phyloP scores from a whole-genome alignment of 495 filamentous ascomycete species.

The Xylaria castorea region DNA sequence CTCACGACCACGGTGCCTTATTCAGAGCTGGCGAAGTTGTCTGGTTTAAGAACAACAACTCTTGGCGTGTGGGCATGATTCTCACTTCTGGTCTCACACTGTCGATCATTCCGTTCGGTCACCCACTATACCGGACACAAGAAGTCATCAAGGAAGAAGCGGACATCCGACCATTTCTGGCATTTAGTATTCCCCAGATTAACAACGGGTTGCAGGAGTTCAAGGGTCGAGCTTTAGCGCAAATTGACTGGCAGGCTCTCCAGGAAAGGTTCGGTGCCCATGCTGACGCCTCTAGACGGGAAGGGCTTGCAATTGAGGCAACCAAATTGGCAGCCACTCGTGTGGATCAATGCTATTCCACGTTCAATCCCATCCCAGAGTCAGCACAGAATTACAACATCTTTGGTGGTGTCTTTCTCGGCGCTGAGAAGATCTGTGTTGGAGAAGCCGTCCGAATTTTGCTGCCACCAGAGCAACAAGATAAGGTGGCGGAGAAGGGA shows the following conservation, averaged over 20 bases:
- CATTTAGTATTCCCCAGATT: constrained; percentile 50
- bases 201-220: constrained; percentile 22
- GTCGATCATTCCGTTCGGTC: constrained; percentile 33
- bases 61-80: constrained; percentile 51
- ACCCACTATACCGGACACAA: constrained; percentile 26
- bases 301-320: constrained; percentile 49
- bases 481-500: constrained; percentile 6
- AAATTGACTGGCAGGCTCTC: constrained; percentile 24
- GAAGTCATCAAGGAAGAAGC: constrained; percentile 38
- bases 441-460: constrained; percentile 48
- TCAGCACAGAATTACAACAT: constrained; percentile 25
- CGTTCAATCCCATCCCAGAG: constrained; percentile 41
- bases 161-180: constrained; percentile 55
- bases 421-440: constrained; percentile 51
- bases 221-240: constrained; percentile 20
- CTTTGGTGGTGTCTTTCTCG: constrained; percentile 50
- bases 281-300: constrained; percentile 27
- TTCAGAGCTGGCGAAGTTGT: constrained; percentile 53
- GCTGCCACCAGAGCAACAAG: constrained; percentile 17
- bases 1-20: constrained; percentile 31
- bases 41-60: constrained; percentile 47
- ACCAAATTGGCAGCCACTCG: constrained; percentile 51
- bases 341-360: constrained; percentile 52
- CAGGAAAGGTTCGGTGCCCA: constrained; percentile 21
- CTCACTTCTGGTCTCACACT: constrained; percentile 30